phyloP scores from a whole-genome alignment of 2,329 filamentous ascomycete species.

The Alternaria infectoria region DNA sequence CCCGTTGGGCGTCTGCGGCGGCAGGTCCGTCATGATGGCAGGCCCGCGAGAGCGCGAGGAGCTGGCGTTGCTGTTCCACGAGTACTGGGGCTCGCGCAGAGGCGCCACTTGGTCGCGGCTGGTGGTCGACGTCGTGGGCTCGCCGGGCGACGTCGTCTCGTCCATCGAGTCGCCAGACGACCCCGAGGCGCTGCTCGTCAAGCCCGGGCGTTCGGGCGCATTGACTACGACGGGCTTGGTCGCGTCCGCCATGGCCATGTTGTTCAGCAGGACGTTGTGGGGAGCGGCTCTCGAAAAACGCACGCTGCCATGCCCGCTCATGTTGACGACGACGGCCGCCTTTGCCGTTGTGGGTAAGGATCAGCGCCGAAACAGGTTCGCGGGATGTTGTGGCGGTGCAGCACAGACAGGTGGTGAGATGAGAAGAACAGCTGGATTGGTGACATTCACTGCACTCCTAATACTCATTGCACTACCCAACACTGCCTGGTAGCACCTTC shows the following conservation, averaged over 20 bases:
- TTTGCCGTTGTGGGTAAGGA: constrained; percentile 12
- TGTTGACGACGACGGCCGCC: constrained; percentile 15
- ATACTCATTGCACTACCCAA: not conserved
- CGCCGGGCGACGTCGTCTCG: constrained; percentile 34
- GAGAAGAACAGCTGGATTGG: not conserved
- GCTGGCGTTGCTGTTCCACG: constrained; percentile 30
- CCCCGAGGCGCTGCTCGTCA: constrained; percentile 44
- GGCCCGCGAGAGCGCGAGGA: constrained; percentile 34
- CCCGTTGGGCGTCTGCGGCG: constrained; percentile 35
- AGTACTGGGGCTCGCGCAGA: constrained; percentile 29
- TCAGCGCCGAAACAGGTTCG: constrained; percentile 12
- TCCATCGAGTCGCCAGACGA: constrained; percentile 53
- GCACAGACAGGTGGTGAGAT: not conserved
- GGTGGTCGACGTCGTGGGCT: constrained; percentile 25
- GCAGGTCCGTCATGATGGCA: constrained; percentile 34
- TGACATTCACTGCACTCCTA: too few relatives aligned
- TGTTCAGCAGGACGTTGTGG: constrained; percentile 20
- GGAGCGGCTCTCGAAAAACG: constrained; percentile 33
- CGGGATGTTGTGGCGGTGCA: constrained; percentile 18
- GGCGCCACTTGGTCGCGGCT: constrained; percentile 41
- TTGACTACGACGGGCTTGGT: constrained; percentile 41
- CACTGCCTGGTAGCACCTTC: not conserved
- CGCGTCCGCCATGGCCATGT: constrained; percentile 33
- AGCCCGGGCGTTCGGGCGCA: constrained; percentile 26
- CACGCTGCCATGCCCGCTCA: constrained; percentile 34